Percentiles rank a stretch among this genome's conserved stretches.
phyloP scores from a whole-genome alignment of 1,139 yeast genomes.

The Suhomyces wounanorum region DNA sequence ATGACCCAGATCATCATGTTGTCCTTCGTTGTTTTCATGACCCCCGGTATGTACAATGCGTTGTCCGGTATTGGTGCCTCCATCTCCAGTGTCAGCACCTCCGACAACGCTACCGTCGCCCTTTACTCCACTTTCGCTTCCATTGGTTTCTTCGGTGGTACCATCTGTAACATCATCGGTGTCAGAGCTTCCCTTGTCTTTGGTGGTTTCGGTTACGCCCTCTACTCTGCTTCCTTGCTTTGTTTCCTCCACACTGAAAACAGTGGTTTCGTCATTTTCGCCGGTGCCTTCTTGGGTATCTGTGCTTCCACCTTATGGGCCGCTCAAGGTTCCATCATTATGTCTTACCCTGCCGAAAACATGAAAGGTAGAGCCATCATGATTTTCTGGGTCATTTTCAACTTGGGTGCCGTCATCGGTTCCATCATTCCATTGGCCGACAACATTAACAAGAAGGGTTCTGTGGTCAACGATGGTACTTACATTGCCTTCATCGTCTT shows the following conservation, averaged over 20 bases:
- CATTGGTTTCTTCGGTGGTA: constrained; percentile 62
- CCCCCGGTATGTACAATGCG: constrained; percentile 63
- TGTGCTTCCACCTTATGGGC: constrained; percentile 63
- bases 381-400: constrained; percentile 65
- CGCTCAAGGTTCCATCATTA: constrained; percentile 60
- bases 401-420: constrained; percentile 64
- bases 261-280: constrained; percentile 55
- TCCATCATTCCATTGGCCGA: constrained; percentile 57
- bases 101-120: constrained; percentile 57
- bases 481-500: constrained; percentile 59
- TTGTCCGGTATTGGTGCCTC: constrained; percentile 57
- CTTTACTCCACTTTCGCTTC: constrained; percentile 58
- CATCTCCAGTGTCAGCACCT: constrained; percentile 38
- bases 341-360: constrained; percentile 59
- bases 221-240: constrained; percentile 55
- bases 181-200: constrained; percentile 47
- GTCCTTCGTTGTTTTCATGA: constrained; percentile 53
- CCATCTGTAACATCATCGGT: constrained; percentile 57
- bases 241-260: constrained; percentile 51
- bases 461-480: constrained; percentile 54
- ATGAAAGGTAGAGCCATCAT: constrained; percentile 56
- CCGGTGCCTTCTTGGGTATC: constrained; percentile 61
- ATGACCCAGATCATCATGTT: constrained; percentile 49
- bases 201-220: constrained; percentile 59
- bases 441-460: constrained; percentile 39